Conservation (phyloP, 495 filamentous ascomycete genomes). For the Neurospora sp. region DNA sequence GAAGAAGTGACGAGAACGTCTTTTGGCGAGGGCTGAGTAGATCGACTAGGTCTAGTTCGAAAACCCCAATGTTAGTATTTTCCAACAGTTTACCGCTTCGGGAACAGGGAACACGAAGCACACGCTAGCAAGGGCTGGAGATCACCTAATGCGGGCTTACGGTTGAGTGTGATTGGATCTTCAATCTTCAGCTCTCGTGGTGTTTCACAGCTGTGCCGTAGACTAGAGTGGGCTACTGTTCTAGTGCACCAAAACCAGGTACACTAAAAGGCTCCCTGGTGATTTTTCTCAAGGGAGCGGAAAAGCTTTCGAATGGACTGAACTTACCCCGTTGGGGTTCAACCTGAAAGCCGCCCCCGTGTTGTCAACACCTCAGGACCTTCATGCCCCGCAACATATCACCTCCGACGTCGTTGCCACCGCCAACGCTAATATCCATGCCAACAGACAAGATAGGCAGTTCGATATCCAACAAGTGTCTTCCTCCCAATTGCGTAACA, state of each 20-base stretch:
- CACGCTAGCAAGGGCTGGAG: background rate
- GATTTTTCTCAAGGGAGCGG: background rate
- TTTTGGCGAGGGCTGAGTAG: background rate
- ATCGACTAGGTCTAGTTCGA: background rate
- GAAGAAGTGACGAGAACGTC: background rate
- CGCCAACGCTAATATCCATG: background rate
- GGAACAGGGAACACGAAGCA: background rate
- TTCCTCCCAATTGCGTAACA: constrained; percentile 19
- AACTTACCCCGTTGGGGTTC: background rate
- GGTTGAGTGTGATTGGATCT: background rate
- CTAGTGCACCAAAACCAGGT: too few species aligned
- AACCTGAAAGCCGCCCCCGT: background rate
- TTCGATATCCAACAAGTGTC: constrained; percentile 18
- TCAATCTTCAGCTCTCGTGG: background rate
- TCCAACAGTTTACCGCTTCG: background rate
- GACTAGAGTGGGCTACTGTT: background rate
- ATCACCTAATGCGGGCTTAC: background rate
- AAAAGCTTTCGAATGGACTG: background rate
- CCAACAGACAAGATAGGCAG: constrained; percentile 7
- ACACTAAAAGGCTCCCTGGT: too few species aligned
- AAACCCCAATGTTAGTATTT: background rate
- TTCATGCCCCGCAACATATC: background rate
- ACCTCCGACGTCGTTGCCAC: background rate
- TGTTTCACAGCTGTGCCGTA: background rate
- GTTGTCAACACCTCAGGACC: background rate